These are phyloP conservation scores for Aquilaria sinensis DNA, from an alignment of 345 rosid genomes.

Conservation along the genomic window DNA sequence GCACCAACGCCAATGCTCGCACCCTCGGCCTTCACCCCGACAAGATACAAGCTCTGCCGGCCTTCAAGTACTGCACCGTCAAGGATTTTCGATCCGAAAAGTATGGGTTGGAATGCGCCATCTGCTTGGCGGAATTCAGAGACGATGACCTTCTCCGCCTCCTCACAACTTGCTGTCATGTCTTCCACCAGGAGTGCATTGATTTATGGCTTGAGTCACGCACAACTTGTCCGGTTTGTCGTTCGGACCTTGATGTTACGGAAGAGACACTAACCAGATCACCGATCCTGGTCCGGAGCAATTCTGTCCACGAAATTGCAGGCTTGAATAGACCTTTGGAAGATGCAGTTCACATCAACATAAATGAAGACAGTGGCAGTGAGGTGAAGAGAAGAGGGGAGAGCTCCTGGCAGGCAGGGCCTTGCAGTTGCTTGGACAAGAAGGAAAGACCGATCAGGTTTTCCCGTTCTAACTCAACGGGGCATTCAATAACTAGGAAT, in stretches of 20 bases:
- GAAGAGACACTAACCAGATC: conserved; percentile 24
- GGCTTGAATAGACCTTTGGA: conserved; percentile 11
- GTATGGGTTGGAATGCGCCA: conserved; percentile 71
- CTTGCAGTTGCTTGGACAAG: conserved; percentile 1
- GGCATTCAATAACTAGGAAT: conserved; percentile 49
- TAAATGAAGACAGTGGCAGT: conserved; percentile 25
- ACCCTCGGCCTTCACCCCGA: conserved; percentile 57
- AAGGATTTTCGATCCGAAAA: conserved; percentile 50
- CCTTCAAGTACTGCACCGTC: conserved; percentile 51
- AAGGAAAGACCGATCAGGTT: conserved; percentile 19
- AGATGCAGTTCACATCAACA: conserved; percentile 28
- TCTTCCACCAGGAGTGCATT: conserved; percentile 77
- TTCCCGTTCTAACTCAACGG: conserved; percentile 67
- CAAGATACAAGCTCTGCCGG: conserved; percentile 46
- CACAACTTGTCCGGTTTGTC: conserved; percentile 84
- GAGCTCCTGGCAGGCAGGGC: conserved; percentile 3
- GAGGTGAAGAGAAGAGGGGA: conserved; percentile 15
- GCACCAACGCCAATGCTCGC: not conserved
- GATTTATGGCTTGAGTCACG: conserved; percentile 79
- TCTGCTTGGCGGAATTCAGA: conserved; percentile 63
- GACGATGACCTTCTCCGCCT: conserved; percentile 64
- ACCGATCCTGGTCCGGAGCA: conserved; percentile 14
- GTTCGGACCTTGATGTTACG: conserved; percentile 55
- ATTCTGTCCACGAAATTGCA: conserved; percentile 6
- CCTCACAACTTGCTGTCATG: conserved; percentile 65